Conservation (phyloP, 208 protist species). For the Crithidia mellificae region DNA sequence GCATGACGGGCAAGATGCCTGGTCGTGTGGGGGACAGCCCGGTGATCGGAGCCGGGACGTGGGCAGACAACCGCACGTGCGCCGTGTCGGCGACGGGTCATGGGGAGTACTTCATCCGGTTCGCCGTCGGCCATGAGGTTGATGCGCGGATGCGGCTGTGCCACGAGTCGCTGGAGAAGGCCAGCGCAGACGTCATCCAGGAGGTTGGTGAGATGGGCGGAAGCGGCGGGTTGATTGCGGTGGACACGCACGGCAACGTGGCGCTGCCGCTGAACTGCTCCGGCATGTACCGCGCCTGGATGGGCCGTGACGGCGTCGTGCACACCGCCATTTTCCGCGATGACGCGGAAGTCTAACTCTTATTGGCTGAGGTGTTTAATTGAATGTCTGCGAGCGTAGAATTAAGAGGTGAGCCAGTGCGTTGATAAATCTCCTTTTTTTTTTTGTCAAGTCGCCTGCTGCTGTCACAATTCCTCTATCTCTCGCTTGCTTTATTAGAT, state of each 20-base stretch:
- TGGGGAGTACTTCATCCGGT: constrained; percentile 32
- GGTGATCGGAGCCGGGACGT: constrained; percentile 32
- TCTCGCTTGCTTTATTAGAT: too few species aligned
- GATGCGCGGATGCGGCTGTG: constrained; percentile 35
- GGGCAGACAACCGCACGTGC: constrained; percentile 36
- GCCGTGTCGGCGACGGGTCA: constrained; percentile 34
- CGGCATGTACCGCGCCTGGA: constrained; percentile 37
- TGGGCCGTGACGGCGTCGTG: constrained; percentile 29
- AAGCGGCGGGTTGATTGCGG: constrained; percentile 25
- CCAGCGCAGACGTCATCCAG: constrained; percentile 18
- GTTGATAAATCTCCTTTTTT: too few species aligned
- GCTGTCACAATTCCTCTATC: too few species aligned
- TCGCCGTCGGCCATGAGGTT: constrained; percentile 33
- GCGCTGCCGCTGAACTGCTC: constrained; percentile 30
- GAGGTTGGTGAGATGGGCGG: constrained; percentile 27
- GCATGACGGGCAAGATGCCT: constrained; percentile 34
- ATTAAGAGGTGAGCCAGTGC: too few species aligned
- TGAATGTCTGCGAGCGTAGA: too few species aligned
- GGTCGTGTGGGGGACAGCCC: constrained; percentile 34
- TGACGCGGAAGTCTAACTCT: constrained; percentile 1
- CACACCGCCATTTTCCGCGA: constrained; percentile 32
- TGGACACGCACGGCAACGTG: constrained; percentile 31
- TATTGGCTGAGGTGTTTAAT: not conserved
- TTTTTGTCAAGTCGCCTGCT: too few species aligned
- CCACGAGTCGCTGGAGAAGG: constrained; percentile 23